Percentiles rank a stretch among this genome's conserved stretches.
These are phyloP conservation scores for Pichia kudriavzevii DNA, from an alignment of 1,139 yeast species.

Conservation along the genomic window DNA sequence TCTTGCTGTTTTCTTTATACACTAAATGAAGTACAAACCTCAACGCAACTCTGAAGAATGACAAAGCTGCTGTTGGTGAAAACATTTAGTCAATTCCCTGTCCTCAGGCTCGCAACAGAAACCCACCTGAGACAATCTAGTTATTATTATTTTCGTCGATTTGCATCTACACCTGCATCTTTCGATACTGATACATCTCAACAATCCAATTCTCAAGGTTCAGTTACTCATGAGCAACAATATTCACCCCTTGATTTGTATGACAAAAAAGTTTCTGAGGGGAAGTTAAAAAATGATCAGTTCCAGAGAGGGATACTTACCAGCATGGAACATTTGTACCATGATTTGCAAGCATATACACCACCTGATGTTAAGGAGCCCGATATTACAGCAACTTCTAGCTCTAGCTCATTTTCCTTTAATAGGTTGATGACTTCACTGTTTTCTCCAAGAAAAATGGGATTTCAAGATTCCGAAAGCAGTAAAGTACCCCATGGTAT, in stretches of 20 bases:
- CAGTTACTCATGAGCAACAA: too few species aligned
- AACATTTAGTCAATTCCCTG: too few species aligned
- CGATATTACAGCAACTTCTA: constrained; percentile 33
- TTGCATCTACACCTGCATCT: too few species aligned
- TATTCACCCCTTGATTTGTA: constrained; percentile 41
- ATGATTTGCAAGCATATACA: constrained; percentile 36
- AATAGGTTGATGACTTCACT: constrained; percentile 29
- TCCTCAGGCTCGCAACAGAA: too few species aligned
- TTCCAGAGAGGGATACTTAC: constrained; percentile 54
- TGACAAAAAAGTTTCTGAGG: constrained; percentile 35
- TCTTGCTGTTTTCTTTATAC: too few species aligned
- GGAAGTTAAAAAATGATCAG: constrained; percentile 45
- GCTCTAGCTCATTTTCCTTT: constrained; percentile 2
- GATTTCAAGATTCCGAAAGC: constrained; percentile 7
- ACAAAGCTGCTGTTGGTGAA: too few species aligned
- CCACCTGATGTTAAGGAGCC: constrained; percentile 55
- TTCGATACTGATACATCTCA: too few species aligned
- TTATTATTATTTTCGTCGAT: too few species aligned
- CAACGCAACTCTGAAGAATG: too few species aligned
- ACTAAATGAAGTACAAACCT: too few species aligned
- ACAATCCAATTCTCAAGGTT: too few species aligned
- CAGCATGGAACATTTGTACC: constrained; percentile 47
- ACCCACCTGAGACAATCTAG: too few species aligned
- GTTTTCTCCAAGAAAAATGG: constrained; percentile 17
- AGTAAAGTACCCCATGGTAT: constrained; percentile 65